Percentiles rank a stretch among this genome's conserved stretches.
Conservation (phyloP, 2,329 filamentous ascomycete genomes). For the Colletotrichum agaves region DNA sequence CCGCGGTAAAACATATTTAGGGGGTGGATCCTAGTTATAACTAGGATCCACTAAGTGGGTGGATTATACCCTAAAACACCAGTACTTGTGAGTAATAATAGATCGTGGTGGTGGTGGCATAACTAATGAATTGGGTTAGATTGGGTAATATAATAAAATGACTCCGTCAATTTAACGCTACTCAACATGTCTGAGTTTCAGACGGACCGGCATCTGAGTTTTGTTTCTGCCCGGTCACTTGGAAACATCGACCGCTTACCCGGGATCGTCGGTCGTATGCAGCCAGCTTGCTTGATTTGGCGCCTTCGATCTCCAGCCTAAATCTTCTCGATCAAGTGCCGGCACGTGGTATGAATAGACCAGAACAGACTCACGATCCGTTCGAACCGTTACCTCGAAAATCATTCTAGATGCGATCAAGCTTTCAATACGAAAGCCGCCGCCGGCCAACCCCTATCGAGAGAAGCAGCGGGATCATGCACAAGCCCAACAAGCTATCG, state of each 20-base stretch:
- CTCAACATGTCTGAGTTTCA: background rate
- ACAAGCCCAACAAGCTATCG: background rate
- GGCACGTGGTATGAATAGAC: background rate
- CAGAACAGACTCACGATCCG: background rate
- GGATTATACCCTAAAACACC: no score
- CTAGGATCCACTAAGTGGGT: no score
- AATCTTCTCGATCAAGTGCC: conserved; percentile 6
- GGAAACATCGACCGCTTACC: conserved; percentile 1
- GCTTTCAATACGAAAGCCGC: background rate
- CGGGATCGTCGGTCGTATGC: conserved; percentile 3
- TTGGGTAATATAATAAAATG: no score
- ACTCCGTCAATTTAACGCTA: no score
- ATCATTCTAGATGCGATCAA: background rate
- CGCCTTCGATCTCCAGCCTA: background rate
- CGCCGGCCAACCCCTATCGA: background rate
- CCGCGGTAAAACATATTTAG: no score
- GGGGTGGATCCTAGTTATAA: no score
- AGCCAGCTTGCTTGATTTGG: background rate
- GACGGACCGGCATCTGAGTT: background rate
- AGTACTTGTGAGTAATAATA: no score
- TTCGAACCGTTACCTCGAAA: background rate
- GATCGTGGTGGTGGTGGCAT: no score
- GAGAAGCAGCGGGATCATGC: background rate
- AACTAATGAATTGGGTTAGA: no score
- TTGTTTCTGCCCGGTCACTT: conserved; percentile 10